These are phyloP conservation scores for Hypoxylon trugodes DNA, from an alignment of 495 filamentous ascomycete species.

Conservation along the genomic window DNA sequence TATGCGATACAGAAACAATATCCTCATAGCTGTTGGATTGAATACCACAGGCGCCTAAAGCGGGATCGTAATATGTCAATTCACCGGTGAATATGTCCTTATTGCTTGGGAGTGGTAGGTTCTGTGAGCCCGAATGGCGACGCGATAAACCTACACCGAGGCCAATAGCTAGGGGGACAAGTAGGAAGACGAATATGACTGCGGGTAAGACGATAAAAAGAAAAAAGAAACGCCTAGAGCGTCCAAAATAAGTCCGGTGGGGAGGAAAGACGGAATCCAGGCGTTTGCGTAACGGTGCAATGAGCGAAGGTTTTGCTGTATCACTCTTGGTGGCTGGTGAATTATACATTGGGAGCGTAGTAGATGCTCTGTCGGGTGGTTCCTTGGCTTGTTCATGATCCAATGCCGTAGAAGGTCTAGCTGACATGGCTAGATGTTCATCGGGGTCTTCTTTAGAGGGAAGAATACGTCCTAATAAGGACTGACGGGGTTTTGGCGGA, in stretches of 20 bases:
- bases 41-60: slow-evolving; percentile 75
- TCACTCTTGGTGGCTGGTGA: background rate
- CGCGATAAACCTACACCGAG: slow-evolving; percentile 45
- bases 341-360: slow-evolving; percentile 20
- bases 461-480: slow-evolving; percentile 28
- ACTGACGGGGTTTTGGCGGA: slow-evolving; percentile 46
- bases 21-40: slow-evolving; percentile 58
- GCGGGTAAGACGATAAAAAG: slow-evolving; percentile 37
- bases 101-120: slow-evolving; percentile 66
- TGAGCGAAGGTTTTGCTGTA: slow-evolving; percentile 1
- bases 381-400: slow-evolving; percentile 18
- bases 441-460: slow-evolving; percentile 3
- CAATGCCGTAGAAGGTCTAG: slow-evolving; percentile 7
- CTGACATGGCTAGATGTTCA: slow-evolving; percentile 8
- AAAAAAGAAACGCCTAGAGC: slow-evolving; percentile 50
- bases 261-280: slow-evolving; percentile 51
- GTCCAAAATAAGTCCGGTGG: slow-evolving; percentile 52
- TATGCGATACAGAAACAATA: slow-evolving; percentile 72
- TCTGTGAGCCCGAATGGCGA: slow-evolving; percentile 19
- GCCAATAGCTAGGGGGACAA: slow-evolving; percentile 45
- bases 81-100: slow-evolving; percentile 66
- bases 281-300: slow-evolving; percentile 27
- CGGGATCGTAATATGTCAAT: slow-evolving; percentile 75
- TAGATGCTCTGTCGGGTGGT: slow-evolving; percentile 13
- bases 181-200: slow-evolving; percentile 35